These are phyloP conservation scores for Ceratocystis papillata DNA, from an alignment of 2,329 filamentous ascomycete species.

Conservation along the genomic window DNA sequence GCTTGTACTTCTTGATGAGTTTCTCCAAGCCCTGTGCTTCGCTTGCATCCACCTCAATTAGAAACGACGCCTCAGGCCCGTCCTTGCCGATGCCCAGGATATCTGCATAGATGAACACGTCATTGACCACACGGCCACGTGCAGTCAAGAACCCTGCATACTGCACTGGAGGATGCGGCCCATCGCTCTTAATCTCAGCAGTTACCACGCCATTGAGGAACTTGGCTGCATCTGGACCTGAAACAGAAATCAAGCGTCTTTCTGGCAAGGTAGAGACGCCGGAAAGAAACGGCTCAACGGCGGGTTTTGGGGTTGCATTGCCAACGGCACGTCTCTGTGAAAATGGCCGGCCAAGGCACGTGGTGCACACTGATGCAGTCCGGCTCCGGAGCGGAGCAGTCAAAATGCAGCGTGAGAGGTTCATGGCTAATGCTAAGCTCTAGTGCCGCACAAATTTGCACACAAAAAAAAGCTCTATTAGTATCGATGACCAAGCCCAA, in stretches of 20 bases:
- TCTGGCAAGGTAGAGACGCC: constrained; percentile 52
- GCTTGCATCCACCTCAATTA: constrained; percentile 71
- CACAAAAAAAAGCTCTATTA: background rate
- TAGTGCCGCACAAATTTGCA: constrained; percentile 1
- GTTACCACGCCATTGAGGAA: constrained; percentile 87
- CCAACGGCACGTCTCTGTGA: constrained; percentile 29
- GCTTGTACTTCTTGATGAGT: constrained; percentile 75
- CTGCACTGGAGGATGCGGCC: constrained; percentile 42
- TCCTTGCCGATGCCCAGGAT: constrained; percentile 25
- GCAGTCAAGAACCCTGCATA: constrained; percentile 83
- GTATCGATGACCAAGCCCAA: background rate
- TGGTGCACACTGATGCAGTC: background rate
- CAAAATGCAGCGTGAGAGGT: background rate
- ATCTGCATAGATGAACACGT: constrained; percentile 74
- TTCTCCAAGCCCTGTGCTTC: constrained; percentile 52
- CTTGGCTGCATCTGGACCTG: constrained; percentile 66
- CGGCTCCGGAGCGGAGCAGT: background rate
- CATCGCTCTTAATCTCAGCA: constrained; percentile 43
- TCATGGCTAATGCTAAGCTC: background rate
- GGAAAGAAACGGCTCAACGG: constrained; percentile 34
- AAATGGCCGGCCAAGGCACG: constrained; percentile 22
- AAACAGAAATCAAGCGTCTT: constrained; percentile 67
- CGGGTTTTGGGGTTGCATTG: background rate
- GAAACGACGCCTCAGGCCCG: constrained; percentile 34
- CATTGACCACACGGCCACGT: constrained; percentile 70